These are phyloP conservation scores for Claviceps maximensis DNA, from an alignment of 2,329 filamentous ascomycete genomes.

Conservation along the genomic window DNA sequence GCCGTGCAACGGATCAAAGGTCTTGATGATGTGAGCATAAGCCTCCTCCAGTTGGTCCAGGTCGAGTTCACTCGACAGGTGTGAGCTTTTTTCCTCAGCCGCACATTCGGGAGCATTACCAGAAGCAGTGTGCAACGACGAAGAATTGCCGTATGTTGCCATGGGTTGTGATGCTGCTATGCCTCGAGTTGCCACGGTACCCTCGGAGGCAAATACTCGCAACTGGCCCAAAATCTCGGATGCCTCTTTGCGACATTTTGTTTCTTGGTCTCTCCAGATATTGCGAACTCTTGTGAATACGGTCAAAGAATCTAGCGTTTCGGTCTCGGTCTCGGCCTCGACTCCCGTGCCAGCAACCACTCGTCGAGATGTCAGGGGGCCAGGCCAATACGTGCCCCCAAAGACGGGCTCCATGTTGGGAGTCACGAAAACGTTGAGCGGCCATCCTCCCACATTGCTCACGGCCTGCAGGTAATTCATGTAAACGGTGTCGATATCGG, in stretches of 20 bases:
- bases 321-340: slow-evolving; percentile 32
- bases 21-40: slow-evolving; percentile 62
- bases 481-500: slow-evolving; percentile 89
- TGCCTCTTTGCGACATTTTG: slow-evolving; percentile 71
- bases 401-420: slow-evolving; percentile 88
- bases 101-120: slow-evolving; percentile 6
- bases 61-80: slow-evolving; percentile 58
- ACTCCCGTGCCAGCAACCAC: slow-evolving; percentile 23
- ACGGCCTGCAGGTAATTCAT: slow-evolving; percentile 98
- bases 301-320: slow-evolving; percentile 65
- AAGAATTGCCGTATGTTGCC: slow-evolving; percentile 13
- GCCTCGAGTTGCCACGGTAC: slow-evolving; percentile 45
- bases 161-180: slow-evolving; percentile 18
- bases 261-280: slow-evolving; percentile 71
- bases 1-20: slow-evolving; percentile 66
- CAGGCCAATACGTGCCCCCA: slow-evolving; percentile 92
- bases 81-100: slow-evolving; percentile 11
- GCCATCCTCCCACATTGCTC: slow-evolving; percentile 83
- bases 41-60: slow-evolving; percentile 87
- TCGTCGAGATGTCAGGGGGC: slow-evolving; percentile 46
- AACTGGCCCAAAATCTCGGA: slow-evolving; percentile 71
- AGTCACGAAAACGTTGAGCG: slow-evolving; percentile 90
- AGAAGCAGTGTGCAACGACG: not conserved
- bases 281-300: slow-evolving; percentile 66
- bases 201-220: slow-evolving; percentile 78